Evolutionary conservation across 2,329 filamentous ascomycete genomes (phyloP), one percentile per base, ranked within the genome.

Genomic region (Cercospora sojina): DNA sequence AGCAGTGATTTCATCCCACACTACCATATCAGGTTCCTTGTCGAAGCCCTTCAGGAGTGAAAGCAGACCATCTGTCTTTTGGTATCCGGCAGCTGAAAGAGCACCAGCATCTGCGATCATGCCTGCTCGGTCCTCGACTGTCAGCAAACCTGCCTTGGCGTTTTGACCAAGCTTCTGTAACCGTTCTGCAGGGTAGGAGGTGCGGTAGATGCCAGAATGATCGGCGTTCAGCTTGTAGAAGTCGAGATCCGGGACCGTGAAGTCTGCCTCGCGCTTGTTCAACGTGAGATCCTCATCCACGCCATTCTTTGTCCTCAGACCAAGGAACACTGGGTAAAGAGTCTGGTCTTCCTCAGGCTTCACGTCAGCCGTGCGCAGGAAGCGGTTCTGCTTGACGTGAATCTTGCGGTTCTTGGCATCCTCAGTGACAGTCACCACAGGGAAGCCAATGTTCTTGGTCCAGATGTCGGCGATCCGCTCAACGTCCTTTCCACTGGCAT

Each of bases 191-290:
- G 88, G 85, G 81, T 98, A 98, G 0, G 90, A 91, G 0, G 93
- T 97, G 67, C 94, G 89, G 83, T 96, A 98, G 70, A 97, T 89
- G 71, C 91, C 91, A 23, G 92, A 93, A 79, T 97, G 94, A 77
- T 97, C 93, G 16, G 94, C 93, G 76, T 98, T 98, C 68, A 98
- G 83, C 85, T 98, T 98, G 88, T 91, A 98, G 81, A 98, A 97
- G 74, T 96, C 92, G 61, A 90, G 81, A 74, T 90, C 87, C 20
- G 90, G 86, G 27, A 97, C 78, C 80, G 92, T 89, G 81, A 96
- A 92, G 68, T 89, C 87, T 57, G 84, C 85, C 79, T 97, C 92
- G 43, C 94, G 89, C 70, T 88, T 83, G 69, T 82, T 83, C 47
- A 96, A 83, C 16, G 92, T 91, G 43, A 93, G 82, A 43, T 88